phyloP scores from a whole-genome alignment of 352 stramenopile species.

The Pythium dissimile region DNA sequence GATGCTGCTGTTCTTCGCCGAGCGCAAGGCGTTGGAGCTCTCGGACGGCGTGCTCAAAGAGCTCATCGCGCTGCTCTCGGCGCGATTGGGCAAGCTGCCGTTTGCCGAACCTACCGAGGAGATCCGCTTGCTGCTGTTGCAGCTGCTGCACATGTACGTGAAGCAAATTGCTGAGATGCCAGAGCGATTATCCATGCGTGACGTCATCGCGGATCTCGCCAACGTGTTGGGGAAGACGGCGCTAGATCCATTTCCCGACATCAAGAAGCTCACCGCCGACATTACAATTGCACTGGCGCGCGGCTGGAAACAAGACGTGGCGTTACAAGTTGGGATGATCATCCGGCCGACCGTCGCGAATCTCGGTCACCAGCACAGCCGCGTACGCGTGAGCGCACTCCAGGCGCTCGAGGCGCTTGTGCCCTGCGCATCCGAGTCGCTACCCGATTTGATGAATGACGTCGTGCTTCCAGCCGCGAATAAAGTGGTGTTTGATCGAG shows the following conservation, averaged over 20 bases:
- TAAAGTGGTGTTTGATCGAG: conserved; percentile 71
- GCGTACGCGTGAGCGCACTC: conserved; percentile 68
- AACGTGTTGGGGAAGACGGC: conserved; percentile 73
- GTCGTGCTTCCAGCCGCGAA: conserved; percentile 56
- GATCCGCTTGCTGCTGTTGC: conserved; percentile 68
- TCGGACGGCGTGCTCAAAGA: conserved; percentile 39
- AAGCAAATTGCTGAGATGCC: conserved; percentile 35
- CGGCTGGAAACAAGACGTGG: conserved; percentile 50
- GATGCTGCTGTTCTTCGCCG: conserved; percentile 54
- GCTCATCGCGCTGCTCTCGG: conserved; percentile 41
- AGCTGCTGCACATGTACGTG: conserved; percentile 51
- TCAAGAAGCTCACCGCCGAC: conserved; percentile 72
- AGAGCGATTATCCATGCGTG: conserved; percentile 28
- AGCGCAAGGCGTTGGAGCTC: conserved; percentile 41
- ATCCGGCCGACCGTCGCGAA: conserved; percentile 65
- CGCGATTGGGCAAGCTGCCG: conserved; percentile 70
- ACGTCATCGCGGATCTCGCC: conserved; percentile 61
- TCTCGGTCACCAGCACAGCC: conserved; percentile 79
- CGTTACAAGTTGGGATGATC: conserved; percentile 67
- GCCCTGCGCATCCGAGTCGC: conserved; percentile 58
- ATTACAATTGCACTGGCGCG: conserved; percentile 53
- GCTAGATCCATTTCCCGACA: conserved; percentile 75
- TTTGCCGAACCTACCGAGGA: conserved; percentile 81
- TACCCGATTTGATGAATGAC: conserved; percentile 77
- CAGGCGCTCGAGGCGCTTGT: conserved; percentile 70